Conservation (phyloP, 2,329 filamentous ascomycete genomes). For the Dactylellina drechsleri region DNA sequence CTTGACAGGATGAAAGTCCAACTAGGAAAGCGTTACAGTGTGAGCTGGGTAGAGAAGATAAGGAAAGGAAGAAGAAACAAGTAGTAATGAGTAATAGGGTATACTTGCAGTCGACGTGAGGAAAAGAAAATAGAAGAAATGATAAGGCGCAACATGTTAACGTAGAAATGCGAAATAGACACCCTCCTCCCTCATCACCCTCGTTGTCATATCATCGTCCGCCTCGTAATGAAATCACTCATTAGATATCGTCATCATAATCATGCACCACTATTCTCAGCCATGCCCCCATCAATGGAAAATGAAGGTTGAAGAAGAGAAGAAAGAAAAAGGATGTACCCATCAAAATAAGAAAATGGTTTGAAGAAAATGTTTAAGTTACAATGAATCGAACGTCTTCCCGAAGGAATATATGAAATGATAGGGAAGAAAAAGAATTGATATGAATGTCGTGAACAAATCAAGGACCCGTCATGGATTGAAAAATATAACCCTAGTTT, state of each 20-base stretch:
- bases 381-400: constrained; percentile 28
- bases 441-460: constrained; percentile 28
- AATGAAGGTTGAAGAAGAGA: constrained; percentile 6
- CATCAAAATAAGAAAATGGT: constrained; percentile 9
- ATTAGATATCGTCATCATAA: constrained; percentile 17
- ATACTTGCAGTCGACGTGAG: too few species aligned
- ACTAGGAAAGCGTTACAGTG: too few species aligned
- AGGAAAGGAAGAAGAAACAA: background rate
- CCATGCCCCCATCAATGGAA: constrained; percentile 21
- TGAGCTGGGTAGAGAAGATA: too few species aligned
- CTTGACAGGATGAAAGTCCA: too few species aligned
- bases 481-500: constrained; percentile 4
- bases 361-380: constrained; percentile 31
- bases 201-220: background rate
- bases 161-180: background rate
- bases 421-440: too few species aligned
- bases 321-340: constrained; percentile 9
- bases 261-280: background rate
- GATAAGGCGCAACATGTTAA: background rate
- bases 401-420: constrained; percentile 4
- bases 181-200: background rate
- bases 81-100: background rate
- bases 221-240: constrained; percentile 8
- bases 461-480: constrained; percentile 16
- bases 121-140: background rate